phyloP scores from a whole-genome alignment of 2,329 filamentous ascomycete genomes.

The Aspergillus tubingensis region DNA sequence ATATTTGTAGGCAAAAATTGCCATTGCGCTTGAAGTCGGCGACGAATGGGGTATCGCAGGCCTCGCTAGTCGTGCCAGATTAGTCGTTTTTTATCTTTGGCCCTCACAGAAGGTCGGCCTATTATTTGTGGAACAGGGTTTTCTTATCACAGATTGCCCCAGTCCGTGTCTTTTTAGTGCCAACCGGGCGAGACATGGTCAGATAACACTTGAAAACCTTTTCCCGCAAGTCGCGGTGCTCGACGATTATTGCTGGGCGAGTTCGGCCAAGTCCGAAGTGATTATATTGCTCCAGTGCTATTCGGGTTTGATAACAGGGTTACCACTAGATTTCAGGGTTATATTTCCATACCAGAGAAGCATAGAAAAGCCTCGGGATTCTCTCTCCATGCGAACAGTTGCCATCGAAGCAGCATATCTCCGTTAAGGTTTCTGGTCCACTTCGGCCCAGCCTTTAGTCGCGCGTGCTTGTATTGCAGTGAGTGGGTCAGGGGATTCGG shows the following conservation, averaged over 20 bases:
- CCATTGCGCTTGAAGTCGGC: neutral
- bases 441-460: neutral
- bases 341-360: neutral
- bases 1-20: neutral
- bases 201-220: neutral
- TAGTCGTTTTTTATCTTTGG: conserved; percentile 2
- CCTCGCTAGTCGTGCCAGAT: neutral
- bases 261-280: neutral
- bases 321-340: neutral
- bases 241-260: neutral
- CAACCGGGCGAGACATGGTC: neutral
- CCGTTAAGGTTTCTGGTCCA: conserved; percentile 13
- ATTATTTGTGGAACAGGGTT: conserved; percentile 8
- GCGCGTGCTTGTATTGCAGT: neutral
- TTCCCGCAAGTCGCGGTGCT: neutral
- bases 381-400: neutral
- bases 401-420: neutral
- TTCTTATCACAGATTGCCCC: neutral
- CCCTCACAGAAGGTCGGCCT: neutral
- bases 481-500: neutral
- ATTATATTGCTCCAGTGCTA: neutral
- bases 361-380: neutral
- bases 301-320: too few relatives aligned
- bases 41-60: neutral
- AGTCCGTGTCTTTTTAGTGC: neutral